A percentile compares a stretch with the other conserved stretches of the same genome.
These are phyloP conservation scores for Scheffersomyces insectosa DNA, from an alignment of 1,139 yeast genomes.

Conservation along the genomic window DNA sequence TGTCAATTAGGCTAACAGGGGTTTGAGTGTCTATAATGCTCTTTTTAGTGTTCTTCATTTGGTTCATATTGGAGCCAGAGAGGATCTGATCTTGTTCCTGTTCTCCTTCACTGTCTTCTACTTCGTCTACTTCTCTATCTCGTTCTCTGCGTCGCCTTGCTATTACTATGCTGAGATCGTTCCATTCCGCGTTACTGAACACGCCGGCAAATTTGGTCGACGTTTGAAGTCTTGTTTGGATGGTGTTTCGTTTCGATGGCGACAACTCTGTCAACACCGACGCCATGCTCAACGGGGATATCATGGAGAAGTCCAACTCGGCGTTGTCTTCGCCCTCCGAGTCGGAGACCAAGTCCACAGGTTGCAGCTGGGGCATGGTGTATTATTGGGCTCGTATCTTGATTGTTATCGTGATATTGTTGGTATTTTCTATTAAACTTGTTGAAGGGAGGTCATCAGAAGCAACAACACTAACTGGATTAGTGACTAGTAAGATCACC, in stretches of 20 bases:
- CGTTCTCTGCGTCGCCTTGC: neutral
- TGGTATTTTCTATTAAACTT: neutral
- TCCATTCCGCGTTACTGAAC: slow-evolving; percentile 8
- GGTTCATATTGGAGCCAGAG: neutral
- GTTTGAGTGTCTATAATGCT: too few relatives aligned
- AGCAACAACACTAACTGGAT: too few relatives aligned
- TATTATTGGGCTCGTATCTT: slow-evolving; percentile 3
- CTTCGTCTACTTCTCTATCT: neutral
- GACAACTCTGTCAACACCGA: slow-evolving; percentile 5
- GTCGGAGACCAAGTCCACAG: slow-evolving; percentile 15
- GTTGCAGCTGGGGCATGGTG: slow-evolving; percentile 1
- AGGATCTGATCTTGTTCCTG: neutral
- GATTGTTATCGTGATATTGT: slow-evolving; percentile 1
- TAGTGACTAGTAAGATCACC: too few relatives aligned
- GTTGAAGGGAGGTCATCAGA: too few relatives aligned
- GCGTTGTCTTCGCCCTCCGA: slow-evolving; percentile 14
- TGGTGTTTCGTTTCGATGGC: slow-evolving; percentile 6
- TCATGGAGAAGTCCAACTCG: slow-evolving; percentile 9
- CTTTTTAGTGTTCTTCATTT: neutral
- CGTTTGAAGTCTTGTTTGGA: slow-evolving; percentile 1
- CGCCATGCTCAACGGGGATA: slow-evolving; percentile 11
- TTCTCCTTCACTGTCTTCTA: neutral
- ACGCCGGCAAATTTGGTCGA: slow-evolving; percentile 2
- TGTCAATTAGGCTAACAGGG: neutral
- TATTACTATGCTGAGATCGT: slow-evolving; percentile 4